Evolutionary conservation across 2,329 filamentous ascomycete genomes (phyloP), one percentile per base, ranked within the genome.

Genomic region (Trichoderma breve): DNA sequence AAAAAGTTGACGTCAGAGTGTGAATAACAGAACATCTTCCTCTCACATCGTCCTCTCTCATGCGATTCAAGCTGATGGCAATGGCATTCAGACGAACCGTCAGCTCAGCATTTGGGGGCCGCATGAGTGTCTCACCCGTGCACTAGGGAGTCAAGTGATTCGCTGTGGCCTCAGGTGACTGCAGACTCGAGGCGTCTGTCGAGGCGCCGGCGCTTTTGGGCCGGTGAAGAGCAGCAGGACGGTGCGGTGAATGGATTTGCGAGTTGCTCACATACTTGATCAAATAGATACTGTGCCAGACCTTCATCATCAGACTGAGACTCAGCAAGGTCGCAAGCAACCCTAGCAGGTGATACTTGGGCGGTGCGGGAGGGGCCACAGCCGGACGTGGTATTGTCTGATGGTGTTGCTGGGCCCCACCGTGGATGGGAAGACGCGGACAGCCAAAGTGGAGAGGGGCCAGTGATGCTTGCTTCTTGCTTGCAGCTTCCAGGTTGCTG

Each of bases 121-220:
- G 66, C 53, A 34, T 69, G 55, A 69, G 36, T 36, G 66, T 69
- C 66, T 69, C 61, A 71, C 60, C 69, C 32, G 51, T 24, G 47
- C 69, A 70, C 67, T 43, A 55, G 66, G 11, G 36, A 15, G 69
- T 71, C 69, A 71, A 71, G 69, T 71, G 69, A 66, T 71, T 71
- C 34, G 69, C 60, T 26, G 2, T 43, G 21, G 47, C 58, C 39
- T 71, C 68, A 71, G 47, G 69, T 62, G 67, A 62, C 67, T 55
- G 55, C 68, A 57, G 47, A 30, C 32, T 39, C 47, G 57, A 34
- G 47, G 67, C 67, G 39, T 39, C 30, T 63, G 32, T 43, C 34
- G 66, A 61, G 39, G 53, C 21, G 64, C 32, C 26, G 30, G 67
- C 28, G 39, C 57, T 62, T 62, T 39, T 32, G 43, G 32, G 65